These are phyloP conservation scores for Coniochaeta sp. DNA, from an alignment of 2,329 filamentous ascomycete genomes.

Conservation along the genomic window DNA sequence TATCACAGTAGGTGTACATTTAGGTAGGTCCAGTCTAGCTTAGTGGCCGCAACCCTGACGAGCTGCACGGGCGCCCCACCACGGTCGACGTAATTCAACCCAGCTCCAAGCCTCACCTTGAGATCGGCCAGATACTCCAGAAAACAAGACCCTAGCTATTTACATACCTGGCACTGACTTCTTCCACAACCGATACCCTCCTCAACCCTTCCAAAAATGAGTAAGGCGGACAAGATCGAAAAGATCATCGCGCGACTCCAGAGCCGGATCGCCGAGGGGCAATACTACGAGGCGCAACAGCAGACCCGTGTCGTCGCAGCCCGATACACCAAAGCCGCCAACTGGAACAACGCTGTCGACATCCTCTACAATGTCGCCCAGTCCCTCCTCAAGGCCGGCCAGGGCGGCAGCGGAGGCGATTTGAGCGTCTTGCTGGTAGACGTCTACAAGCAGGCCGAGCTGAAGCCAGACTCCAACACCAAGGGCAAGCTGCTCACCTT, in stretches of 20 bases:
- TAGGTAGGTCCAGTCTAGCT: too few species aligned
- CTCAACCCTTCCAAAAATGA: neutral
- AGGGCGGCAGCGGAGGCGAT: constrained; percentile 88
- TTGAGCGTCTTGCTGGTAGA: constrained; percentile 81
- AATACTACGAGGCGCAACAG: constrained; percentile 86
- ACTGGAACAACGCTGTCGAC: constrained; percentile 80
- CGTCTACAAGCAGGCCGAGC: constrained; percentile 80
- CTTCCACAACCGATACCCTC: neutral
- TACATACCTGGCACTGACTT: too few species aligned
- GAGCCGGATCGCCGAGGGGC: constrained; percentile 64
- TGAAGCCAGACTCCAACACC: constrained; percentile 65
- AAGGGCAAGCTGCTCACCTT: constrained; percentile 72
- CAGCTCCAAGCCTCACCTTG: too few species aligned
- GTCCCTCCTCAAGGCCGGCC: constrained; percentile 82
- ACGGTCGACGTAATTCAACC: neutral
- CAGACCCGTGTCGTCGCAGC: constrained; percentile 93
- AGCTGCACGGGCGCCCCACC: neutral
- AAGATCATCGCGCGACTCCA: constrained; percentile 62
- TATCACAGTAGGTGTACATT: too few species aligned
- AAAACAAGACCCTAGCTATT: too few species aligned
- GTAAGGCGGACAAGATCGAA: constrained; percentile 38
- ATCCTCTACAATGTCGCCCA: constrained; percentile 79
- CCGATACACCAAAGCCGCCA: constrained; percentile 81
- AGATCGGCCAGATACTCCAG: too few species aligned
- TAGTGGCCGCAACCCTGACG: too few species aligned